A percentile compares a stretch with the other conserved stretches of the same genome.
phyloP scores from a whole-genome alignment of 352 stramenopile genomes.

The Globisporangium abappressorium region DNA sequence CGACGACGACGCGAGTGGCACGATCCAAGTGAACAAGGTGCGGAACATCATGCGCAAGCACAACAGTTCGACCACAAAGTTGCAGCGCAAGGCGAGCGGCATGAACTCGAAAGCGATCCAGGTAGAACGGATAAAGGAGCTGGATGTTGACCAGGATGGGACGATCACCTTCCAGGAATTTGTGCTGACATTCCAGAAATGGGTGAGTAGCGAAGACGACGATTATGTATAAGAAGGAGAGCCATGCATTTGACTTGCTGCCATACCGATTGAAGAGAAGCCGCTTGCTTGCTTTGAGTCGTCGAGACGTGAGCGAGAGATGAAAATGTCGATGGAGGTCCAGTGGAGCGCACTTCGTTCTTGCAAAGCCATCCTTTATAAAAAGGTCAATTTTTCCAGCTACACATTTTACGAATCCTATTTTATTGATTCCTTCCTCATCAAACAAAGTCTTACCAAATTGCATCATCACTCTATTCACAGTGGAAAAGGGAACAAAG shows the following conservation, averaged over 20 bases:
- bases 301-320: neutral
- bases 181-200: slow-evolving; percentile 85
- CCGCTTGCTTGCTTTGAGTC: neutral
- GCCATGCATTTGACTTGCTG: neutral
- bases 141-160: slow-evolving; percentile 85
- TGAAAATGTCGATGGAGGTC: neutral
- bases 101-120: slow-evolving; percentile 60
- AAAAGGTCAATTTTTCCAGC: neutral
- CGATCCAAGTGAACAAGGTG: slow-evolving; percentile 77
- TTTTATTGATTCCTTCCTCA: neutral
- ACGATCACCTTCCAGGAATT: slow-evolving; percentile 91
- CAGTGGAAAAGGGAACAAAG: neutral
- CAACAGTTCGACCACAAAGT: slow-evolving; percentile 31
- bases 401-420: neutral
- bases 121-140: slow-evolving; percentile 81
- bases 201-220: slow-evolving; percentile 70
- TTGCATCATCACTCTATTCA: slow-evolving; percentile 3
- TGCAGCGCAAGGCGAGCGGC: slow-evolving; percentile 54
- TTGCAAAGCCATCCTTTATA: slow-evolving; percentile 2
- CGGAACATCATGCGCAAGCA: slow-evolving; percentile 61
- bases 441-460: neutral
- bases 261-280: neutral
- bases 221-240: slow-evolving; percentile 11
- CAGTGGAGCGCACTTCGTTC: neutral
- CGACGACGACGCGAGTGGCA: slow-evolving; percentile 79